phyloP scores from a whole-genome alignment of 1,284 basidiomycete genomes.

The Cryptococcus deneoformans region DNA sequence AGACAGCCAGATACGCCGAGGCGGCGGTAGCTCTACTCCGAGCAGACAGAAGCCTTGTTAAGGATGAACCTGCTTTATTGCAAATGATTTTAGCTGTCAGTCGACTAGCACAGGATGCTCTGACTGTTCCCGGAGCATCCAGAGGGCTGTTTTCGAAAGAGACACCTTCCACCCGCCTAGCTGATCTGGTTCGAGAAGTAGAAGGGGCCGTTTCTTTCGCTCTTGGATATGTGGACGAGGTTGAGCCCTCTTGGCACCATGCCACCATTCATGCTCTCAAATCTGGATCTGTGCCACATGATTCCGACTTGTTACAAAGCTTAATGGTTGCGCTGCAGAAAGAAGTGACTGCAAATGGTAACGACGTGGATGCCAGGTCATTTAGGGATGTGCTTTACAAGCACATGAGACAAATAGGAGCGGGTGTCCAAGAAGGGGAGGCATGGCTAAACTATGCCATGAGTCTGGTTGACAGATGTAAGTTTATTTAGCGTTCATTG shows the following conservation, averaged over 20 bases:
- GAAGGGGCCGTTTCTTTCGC: constrained; percentile 68
- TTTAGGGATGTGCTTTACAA: constrained; percentile 61
- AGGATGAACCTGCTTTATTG: constrained; percentile 28
- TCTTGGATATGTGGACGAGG: constrained; percentile 55
- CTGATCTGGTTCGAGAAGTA: constrained; percentile 55
- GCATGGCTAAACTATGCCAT: constrained; percentile 69
- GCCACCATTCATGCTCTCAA: constrained; percentile 50
- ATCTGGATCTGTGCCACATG: constrained; percentile 7
- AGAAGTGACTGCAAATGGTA: constrained; percentile 50
- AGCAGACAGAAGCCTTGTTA: constrained; percentile 62
- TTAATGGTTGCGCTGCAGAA: constrained; percentile 25
- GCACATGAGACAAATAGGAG: constrained; percentile 57
- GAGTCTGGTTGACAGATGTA: constrained; percentile 61
- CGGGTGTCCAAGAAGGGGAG: constrained; percentile 65
- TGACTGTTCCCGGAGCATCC: constrained; percentile 54
- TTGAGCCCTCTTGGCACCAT: constrained; percentile 54
- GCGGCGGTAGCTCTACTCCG: constrained; percentile 62
- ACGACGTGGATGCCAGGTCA: constrained; percentile 56
- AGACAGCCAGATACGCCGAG: constrained; percentile 63
- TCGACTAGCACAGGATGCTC: constrained; percentile 50
- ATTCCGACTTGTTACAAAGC: constrained; percentile 33
- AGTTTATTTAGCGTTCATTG: constrained; percentile 15
- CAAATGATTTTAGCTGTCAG: constrained; percentile 37
- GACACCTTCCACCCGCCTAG: constrained; percentile 50
- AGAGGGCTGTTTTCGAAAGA: constrained; percentile 56